These are phyloP conservation scores for Sphagnum contortum DNA, from an alignment of 225 moss, liverwort and hornwort species.

Conservation along the genomic window DNA sequence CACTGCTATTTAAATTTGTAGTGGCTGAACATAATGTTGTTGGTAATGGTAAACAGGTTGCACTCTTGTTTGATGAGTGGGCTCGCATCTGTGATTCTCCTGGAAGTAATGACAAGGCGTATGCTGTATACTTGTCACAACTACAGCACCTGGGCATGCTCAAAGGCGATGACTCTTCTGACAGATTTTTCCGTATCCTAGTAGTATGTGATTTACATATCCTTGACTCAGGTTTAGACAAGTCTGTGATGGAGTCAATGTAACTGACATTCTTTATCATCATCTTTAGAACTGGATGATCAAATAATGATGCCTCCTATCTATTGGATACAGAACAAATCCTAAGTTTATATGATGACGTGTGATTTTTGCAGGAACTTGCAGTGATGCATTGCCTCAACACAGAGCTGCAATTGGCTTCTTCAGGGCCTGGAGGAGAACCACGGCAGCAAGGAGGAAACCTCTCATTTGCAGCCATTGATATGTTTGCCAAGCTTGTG, in stretches of 20 bases:
- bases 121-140: slow-evolving; percentile 78
- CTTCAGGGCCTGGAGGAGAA: slow-evolving; percentile 30
- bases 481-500: slow-evolving; percentile 92
- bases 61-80: slow-evolving; percentile 81
- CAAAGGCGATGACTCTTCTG: slow-evolving; percentile 85
- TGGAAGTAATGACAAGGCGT: slow-evolving; percentile 70
- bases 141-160: slow-evolving; percentile 84
- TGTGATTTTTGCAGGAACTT: slow-evolving; percentile 37
- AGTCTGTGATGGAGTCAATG: too few relatives aligned
- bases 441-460: slow-evolving; percentile 44
- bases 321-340: too few relatives aligned
- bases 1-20: too few relatives aligned
- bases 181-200: slow-evolving; percentile 79
- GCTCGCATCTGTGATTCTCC: slow-evolving; percentile 78
- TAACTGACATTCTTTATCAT: too few relatives aligned
- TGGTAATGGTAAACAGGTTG: slow-evolving; percentile 25
- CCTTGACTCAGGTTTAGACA: too few relatives aligned
- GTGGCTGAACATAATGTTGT: too few relatives aligned
- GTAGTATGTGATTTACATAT: slow-evolving; percentile 20
- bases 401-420: slow-evolving; percentile 44
- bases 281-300: too few relatives aligned
- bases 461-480: slow-evolving; percentile 78
- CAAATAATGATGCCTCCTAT: too few relatives aligned
- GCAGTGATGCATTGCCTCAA: slow-evolving; percentile 75
- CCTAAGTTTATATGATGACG: too few relatives aligned